phyloP scores from a whole-genome alignment of 2,329 filamentous ascomycete species.

The Stromatinia cepivora region DNA sequence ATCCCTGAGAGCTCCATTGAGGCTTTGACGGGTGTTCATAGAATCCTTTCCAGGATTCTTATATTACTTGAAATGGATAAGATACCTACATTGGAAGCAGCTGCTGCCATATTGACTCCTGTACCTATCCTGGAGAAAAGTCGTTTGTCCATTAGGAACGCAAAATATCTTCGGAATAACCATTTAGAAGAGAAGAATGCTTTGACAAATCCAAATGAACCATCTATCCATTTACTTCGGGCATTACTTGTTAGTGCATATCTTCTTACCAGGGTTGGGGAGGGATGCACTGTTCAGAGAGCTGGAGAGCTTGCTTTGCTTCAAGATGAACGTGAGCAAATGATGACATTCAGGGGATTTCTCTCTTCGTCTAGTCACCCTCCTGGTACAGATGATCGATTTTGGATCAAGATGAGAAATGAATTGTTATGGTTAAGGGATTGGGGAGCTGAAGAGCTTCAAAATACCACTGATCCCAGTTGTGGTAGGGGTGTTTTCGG shows the following conservation, averaged over 20 bases:
- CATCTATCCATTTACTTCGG: slow-evolving; percentile 60
- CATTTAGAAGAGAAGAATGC: slow-evolving; percentile 61
- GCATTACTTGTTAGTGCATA: slow-evolving; percentile 63
- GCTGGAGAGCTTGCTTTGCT: slow-evolving; percentile 65
- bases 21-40: slow-evolving; percentile 60
- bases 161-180: slow-evolving; percentile 50
- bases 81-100: slow-evolving; percentile 52
- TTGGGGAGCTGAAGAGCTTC: slow-evolving; percentile 60
- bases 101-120: slow-evolving; percentile 50
- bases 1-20: slow-evolving; percentile 60
- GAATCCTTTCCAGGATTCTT: slow-evolving; percentile 59
- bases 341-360: slow-evolving; percentile 53
- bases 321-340: slow-evolving; percentile 64
- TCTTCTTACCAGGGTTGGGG: slow-evolving; percentile 53
- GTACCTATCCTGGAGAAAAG: slow-evolving; percentile 40
- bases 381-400: slow-evolving; percentile 60
- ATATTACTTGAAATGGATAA: slow-evolving; percentile 61
- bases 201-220: slow-evolving; percentile 60
- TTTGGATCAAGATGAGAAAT: slow-evolving; percentile 61
- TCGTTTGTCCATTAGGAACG: slow-evolving; percentile 46
- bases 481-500: slow-evolving; percentile 55
- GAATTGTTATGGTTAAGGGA: slow-evolving; percentile 72
- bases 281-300: slow-evolving; percentile 51
- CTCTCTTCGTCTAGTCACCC: slow-evolving; percentile 45
- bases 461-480: slow-evolving; percentile 39